Percentiles rank a stretch among this genome's conserved stretches.
Evolutionary conservation across 176 grass and related monocot genomes (phyloP).

Genomic region (Eragrostis nindensis): DNA sequence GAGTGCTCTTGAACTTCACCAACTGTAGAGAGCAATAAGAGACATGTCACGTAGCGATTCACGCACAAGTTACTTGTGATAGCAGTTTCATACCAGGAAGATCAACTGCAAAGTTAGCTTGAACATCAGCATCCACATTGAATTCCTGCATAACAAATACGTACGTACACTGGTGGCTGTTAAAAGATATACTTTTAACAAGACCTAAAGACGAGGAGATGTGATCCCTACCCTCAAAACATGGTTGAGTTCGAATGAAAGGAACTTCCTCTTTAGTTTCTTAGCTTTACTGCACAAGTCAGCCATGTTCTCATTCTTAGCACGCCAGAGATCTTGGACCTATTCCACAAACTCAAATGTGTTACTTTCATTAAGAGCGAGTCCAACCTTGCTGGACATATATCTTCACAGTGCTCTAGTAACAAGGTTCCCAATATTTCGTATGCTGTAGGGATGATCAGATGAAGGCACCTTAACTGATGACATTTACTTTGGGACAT

Average conservation of each 20-base stretch:
- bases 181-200: background rate
- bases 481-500: background rate
- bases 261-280: slow-evolving; percentile 52
- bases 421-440: slow-evolving; percentile 1
- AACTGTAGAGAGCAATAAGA: slow-evolving; percentile 39
- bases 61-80: background rate
- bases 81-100: slow-evolving; percentile 43
- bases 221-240: slow-evolving; percentile 55
- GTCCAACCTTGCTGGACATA: background rate
- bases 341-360: slow-evolving; percentile 35
- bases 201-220: slow-evolving; percentile 3
- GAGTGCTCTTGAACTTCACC: slow-evolving; percentile 43
- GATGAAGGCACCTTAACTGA: slow-evolving; percentile 20
- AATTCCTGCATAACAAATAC: slow-evolving; percentile 37
- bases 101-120: slow-evolving; percentile 51
- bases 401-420: background rate
- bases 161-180: background rate
- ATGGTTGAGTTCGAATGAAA: slow-evolving; percentile 52
- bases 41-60: slow-evolving; percentile 1
- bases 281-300: slow-evolving; percentile 59
- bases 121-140: slow-evolving; percentile 37
- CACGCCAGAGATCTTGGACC: slow-evolving; percentile 55
- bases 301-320: slow-evolving; percentile 52
- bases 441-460: background rate
- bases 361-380: background rate